Evolutionary conservation across 2,329 filamentous ascomycete genomes (phyloP).

Genomic region (Colletotrichum gigasporum): DNA sequence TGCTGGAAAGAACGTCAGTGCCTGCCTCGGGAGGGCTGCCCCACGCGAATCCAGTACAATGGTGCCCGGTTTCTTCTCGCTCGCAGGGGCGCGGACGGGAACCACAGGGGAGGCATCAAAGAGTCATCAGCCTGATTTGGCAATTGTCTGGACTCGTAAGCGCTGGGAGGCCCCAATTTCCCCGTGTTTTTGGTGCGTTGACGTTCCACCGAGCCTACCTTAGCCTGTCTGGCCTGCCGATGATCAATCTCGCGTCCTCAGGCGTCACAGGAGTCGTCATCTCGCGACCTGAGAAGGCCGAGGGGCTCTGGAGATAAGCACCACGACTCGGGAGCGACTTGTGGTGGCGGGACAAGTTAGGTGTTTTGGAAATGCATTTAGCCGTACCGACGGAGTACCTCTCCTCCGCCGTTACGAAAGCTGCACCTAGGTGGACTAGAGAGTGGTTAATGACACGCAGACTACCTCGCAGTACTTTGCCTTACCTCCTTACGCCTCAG

Average conservation of each 20-base stretch:
- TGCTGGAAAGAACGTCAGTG: not conserved
- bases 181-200: constrained; percentile 21
- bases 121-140: constrained; percentile 30
- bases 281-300: not conserved
- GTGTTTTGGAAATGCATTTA: too few species aligned
- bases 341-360: too few species aligned
- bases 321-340: not conserved
- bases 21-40: constrained; percentile 2
- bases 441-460: constrained; percentile 7
- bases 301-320: not conserved
- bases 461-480: not conserved
- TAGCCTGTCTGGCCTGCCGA: constrained; percentile 10
- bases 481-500: too few species aligned
- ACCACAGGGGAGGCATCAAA: not conserved
- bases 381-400: not conserved
- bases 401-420: not conserved
- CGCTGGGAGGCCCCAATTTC: constrained; percentile 22
- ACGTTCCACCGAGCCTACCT: constrained; percentile 2
- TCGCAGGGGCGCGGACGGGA: not conserved
- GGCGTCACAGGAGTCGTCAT: constrained; percentile 28
- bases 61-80: constrained; percentile 33
- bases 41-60: constrained; percentile 20
- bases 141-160: not conserved
- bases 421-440: too few species aligned
- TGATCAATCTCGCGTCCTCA: constrained; percentile 19